Base-by-base conservation (phyloP, 257 asterid genomes). In the Lavandula angustifolia region DNA sequence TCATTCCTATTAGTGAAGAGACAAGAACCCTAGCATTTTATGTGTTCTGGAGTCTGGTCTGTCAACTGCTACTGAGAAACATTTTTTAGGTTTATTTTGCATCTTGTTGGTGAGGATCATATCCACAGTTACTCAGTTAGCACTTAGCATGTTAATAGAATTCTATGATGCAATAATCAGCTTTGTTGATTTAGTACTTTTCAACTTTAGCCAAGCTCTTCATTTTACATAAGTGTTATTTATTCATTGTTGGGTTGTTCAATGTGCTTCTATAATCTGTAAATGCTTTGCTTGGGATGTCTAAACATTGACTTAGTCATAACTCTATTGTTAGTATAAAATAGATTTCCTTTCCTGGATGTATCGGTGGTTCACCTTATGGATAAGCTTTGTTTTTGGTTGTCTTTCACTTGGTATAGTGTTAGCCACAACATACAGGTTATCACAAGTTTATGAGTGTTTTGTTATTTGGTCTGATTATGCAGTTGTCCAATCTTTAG, bases 1-100 rank as follows among this genome's bases (percentile, higher is more conserved):
- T 53, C 66, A 68, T 58, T 54, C 51, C 33, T 34, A 8, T 13
- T 48, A 42, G 60, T 22, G 46, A 58, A 18, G 22, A 43, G 11
- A 46, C 29, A 55, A 5, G 4, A 22, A 22, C 49, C 50, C 13
- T 33, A n/a, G 37, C 40, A 12, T 16, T 63, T 42, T 50, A 37
- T 52, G 10, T 42, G 0, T 35, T 49, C 7, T 35, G 52, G 27
- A 48, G n/a, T n/a, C n/a, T n/a, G n/a, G n/a, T n/a, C 47, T 17
- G 22, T 46, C 37, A 44, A 10, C 37, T 22, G 18, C 33, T 10
- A 49, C 11, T 40, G 34, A 5, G 11, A 34, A 27, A 29, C 62
- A 29, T 48, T n/a, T 7, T 27, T 14, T 57, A 41, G 13, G 44
- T 41, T 18, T 41, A 3, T 40, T 10, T 51, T 42, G 27, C 14